Percentiles rank a stretch among this genome's conserved stretches.
These are phyloP conservation scores for Selaginella tamariscina DNA, from an alignment of 75 land plant species.

Conservation along the genomic window DNA sequence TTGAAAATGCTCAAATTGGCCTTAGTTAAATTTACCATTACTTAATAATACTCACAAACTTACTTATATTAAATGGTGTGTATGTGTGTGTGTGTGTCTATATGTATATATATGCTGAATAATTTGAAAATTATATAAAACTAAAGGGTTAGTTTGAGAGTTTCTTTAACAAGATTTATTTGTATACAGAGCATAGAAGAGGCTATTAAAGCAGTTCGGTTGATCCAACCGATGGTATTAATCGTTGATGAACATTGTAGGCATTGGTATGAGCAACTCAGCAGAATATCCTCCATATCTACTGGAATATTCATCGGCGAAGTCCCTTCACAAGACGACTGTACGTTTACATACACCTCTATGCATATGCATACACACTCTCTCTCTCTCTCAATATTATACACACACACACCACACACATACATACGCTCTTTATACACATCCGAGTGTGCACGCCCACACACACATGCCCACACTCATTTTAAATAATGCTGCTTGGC, in stretches of 20 bases:
- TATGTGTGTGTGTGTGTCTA: no score
- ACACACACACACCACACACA: no score
- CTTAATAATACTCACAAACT: no score
- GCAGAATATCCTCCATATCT: constrained; percentile 26
- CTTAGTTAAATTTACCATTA: no score
- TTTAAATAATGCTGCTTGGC: not conserved
- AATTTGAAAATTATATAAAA: no score
- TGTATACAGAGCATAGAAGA: constrained; percentile 55
- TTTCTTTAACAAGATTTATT: not conserved
- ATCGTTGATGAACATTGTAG: constrained; percentile 45
- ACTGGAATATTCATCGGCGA: constrained; percentile 25
- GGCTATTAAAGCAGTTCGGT: constrained; percentile 41
- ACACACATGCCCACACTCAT: no score
- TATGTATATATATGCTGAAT: no score
- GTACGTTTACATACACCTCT: constrained; percentile 7
- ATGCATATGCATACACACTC: not conserved
- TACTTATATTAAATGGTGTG: no score
- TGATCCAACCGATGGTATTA: constrained; percentile 40
- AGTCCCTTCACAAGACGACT: constrained; percentile 18
- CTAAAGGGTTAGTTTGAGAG: no score
- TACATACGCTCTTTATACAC: no score
- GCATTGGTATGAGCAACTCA: constrained; percentile 30
- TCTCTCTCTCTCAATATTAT: not conserved
- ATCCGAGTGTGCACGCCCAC: no score
- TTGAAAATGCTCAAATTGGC: no score